A percentile compares a stretch with the other conserved stretches of the same genome.
Conservation (phyloP, 2,329 filamentous ascomycete species). For the Curvularia sp. region DNA sequence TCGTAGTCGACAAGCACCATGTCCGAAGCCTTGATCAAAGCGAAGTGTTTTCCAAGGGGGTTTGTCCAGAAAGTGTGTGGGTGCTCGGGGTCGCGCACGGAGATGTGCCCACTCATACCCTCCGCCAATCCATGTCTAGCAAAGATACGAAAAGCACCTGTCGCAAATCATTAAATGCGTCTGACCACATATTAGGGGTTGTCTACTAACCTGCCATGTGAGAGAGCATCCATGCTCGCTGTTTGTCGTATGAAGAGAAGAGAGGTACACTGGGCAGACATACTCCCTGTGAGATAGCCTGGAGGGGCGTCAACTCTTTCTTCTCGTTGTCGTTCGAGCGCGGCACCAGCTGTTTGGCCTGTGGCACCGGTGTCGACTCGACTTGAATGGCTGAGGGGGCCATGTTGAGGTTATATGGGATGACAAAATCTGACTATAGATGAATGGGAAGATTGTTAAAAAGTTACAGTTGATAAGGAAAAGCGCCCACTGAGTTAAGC, state of each 20-base stretch:
- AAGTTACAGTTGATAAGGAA: background rate
- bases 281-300: constrained; percentile 57
- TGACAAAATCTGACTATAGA: constrained; percentile 1
- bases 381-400: constrained; percentile 40
- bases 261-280: constrained; percentile 62
- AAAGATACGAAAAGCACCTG: constrained; percentile 70
- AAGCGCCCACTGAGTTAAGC: background rate
- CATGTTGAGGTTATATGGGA: constrained; percentile 26
- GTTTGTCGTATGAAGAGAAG: constrained; percentile 60
- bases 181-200: background rate
- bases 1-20: constrained; percentile 70
- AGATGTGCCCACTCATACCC: constrained; percentile 73
- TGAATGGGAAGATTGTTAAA: background rate
- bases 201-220: constrained; percentile 62
- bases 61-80: constrained; percentile 72
- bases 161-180: background rate
- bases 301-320: constrained; percentile 44
- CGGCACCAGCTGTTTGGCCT: constrained; percentile 29
- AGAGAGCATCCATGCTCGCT: constrained; percentile 68
- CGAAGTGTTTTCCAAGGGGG: constrained; percentile 70
- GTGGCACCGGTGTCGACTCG: constrained; percentile 16
- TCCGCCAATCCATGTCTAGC: constrained; percentile 70
- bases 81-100: constrained; percentile 69
- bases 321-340: constrained; percentile 30
- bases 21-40: constrained; percentile 67